Evolutionary conservation across 495 filamentous ascomycete genomes (phyloP).

Genomic region (Talaromyces trachyspermus): DNA sequence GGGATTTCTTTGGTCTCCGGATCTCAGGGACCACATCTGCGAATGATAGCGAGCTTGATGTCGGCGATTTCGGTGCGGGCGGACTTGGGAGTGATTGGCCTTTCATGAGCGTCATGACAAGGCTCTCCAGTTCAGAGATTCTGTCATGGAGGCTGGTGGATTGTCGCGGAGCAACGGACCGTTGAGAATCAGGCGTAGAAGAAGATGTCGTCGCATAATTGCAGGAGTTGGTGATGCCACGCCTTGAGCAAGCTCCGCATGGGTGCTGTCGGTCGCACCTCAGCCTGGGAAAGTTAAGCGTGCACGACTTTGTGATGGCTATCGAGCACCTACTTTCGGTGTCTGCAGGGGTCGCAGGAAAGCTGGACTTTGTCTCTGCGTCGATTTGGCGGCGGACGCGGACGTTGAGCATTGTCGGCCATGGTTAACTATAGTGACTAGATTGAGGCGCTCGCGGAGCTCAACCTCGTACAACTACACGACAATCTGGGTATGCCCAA

Average conservation of each 20-base stretch:
- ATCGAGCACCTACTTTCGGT: constrained; percentile 21
- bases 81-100: background rate
- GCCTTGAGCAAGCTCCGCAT: constrained; percentile 9
- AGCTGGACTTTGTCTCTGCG: constrained; percentile 27
- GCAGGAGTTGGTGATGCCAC: constrained; percentile 12
- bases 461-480: constrained; percentile 5
- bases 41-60: background rate
- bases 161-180: constrained; percentile 6
- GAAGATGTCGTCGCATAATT: constrained; percentile 6
- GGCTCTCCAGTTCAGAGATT: constrained; percentile 23
- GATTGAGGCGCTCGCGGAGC: constrained; percentile 5
- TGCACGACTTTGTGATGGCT: background rate
- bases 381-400: constrained; percentile 11
- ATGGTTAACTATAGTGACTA: constrained; percentile 5
- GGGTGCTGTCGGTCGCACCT: constrained; percentile 23
- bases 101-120: constrained; percentile 18
- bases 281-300: constrained; percentile 12
- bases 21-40: constrained; percentile 10
- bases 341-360: constrained; percentile 24
- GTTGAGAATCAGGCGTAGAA: background rate
- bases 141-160: constrained; percentile 8
- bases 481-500: constrained; percentile 5
- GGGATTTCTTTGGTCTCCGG: constrained; percentile 12
- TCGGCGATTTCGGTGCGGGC: background rate
- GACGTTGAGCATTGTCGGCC: constrained; percentile 6